Evolutionary conservation across 2,329 filamentous ascomycete genomes (phyloP).

Genomic region (Domatiomyces globalis): DNA sequence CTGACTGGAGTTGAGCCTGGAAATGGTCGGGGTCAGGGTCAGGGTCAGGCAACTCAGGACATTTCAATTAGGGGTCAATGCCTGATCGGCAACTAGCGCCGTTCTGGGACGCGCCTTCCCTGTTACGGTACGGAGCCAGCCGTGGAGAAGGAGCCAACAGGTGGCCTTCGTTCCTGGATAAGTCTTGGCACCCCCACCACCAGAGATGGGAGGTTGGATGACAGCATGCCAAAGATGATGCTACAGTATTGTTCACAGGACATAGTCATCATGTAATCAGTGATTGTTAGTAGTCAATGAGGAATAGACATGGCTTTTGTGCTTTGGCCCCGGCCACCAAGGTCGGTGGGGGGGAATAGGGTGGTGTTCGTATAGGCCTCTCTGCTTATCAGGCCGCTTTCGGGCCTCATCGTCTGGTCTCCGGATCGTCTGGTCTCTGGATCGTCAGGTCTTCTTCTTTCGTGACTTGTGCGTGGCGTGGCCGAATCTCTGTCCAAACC

Average conservation of each 20-base stretch:
- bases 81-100: neutral
- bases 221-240: too few species aligned
- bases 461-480: too few species aligned
- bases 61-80: neutral
- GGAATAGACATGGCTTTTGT: neutral
- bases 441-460: too few species aligned
- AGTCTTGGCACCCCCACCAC: too few species aligned
- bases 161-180: too few species aligned
- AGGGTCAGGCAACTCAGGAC: neutral
- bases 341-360: too few species aligned
- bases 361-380: neutral
- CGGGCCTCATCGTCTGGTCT: too few species aligned
- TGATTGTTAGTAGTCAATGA: neutral
- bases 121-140: conserved; percentile 1
- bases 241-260: too few species aligned
- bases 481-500: neutral
- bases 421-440: too few species aligned
- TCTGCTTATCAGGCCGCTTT: too few species aligned
- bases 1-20: neutral
- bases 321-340: neutral
- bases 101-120: conserved; percentile 13
- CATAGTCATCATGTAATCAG: neutral
- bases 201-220: too few species aligned
- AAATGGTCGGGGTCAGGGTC: conserved; percentile 1
- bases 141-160: neutral